Percentiles rank a stretch among this genome's conserved stretches.
Conservation (phyloP, 352 stramenopile species). For the Phytophthora constricta region DNA sequence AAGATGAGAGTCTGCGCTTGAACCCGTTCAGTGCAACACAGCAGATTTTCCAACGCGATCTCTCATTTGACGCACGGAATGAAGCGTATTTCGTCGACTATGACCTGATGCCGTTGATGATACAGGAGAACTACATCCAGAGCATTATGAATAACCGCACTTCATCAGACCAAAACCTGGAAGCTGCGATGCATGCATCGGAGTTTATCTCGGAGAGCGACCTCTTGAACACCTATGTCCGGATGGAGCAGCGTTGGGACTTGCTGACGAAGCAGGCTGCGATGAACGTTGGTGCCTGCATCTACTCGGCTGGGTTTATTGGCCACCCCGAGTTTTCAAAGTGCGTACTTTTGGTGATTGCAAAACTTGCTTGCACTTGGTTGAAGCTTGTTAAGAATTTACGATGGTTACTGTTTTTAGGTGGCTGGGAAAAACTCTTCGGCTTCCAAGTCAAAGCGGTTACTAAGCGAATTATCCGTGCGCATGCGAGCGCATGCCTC, state of each 20-base stretch:
- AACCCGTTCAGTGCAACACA: slow-evolving; percentile 96
- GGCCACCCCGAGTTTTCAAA: slow-evolving; percentile 91
- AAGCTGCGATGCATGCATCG: slow-evolving; percentile 87
- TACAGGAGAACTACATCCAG: slow-evolving; percentile 93
- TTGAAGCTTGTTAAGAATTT: too few relatives aligned
- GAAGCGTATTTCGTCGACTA: slow-evolving; percentile 99
- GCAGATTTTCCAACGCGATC: slow-evolving; percentile 90
- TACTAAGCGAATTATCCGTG: slow-evolving; percentile 95
- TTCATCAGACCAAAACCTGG: slow-evolving; percentile 79
- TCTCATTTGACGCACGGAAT: slow-evolving; percentile 87
- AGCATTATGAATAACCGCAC: slow-evolving; percentile 82
- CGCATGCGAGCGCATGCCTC: slow-evolving; percentile 92
- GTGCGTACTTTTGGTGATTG: slow-evolving; percentile 56
- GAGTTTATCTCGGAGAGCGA: slow-evolving; percentile 93
- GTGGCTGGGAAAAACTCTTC: slow-evolving; percentile 99
- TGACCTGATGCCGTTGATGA: slow-evolving; percentile 96
- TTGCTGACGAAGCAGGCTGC: slow-evolving; percentile 92
- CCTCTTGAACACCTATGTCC: slow-evolving; percentile 78
- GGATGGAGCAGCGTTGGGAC: slow-evolving; percentile 94
- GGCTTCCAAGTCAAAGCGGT: slow-evolving; percentile 93
- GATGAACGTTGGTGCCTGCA: slow-evolving; percentile 89
- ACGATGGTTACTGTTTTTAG: slow-evolving; percentile 37
- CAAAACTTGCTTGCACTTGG: too few relatives aligned
- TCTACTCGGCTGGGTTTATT: slow-evolving; percentile 85
- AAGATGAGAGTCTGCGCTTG: slow-evolving; percentile 94